Conservation (phyloP, 1,284 basidiomycete species). For the Microbotryum lychnidis-dioicae region DNA sequence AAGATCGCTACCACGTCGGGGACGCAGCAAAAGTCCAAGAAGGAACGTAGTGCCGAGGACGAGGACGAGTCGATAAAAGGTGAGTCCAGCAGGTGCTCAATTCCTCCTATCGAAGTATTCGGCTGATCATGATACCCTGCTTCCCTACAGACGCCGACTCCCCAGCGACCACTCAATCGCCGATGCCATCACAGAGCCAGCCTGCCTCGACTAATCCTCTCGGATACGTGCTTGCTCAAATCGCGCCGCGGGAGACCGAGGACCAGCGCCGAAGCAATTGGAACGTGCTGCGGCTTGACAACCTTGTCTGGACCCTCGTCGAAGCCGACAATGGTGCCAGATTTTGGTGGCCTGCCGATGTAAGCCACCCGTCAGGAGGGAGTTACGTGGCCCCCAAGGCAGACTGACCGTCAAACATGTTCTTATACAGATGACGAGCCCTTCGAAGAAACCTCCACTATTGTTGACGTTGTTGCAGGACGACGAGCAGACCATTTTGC, state of each 20-base stretch:
- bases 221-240: conserved; percentile 5
- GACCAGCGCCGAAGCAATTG: conserved; percentile 12
- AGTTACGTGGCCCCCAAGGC: too few relatives aligned
- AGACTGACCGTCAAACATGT: background rate
- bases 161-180: too few relatives aligned
- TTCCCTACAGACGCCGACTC: too few relatives aligned
- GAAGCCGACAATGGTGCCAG: background rate
- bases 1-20: too few relatives aligned
- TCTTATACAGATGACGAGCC: conserved; percentile 4
- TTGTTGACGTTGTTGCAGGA: conserved; percentile 14
- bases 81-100: too few relatives aligned
- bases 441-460: conserved; percentile 8
- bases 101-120: too few relatives aligned
- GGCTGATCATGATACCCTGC: too few relatives aligned
- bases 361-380: background rate
- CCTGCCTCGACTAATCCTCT: background rate
- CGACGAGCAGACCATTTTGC: background rate
- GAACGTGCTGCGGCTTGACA: background rate
- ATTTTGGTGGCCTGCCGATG: conserved; percentile 24
- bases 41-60: too few relatives aligned
- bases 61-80: too few relatives aligned
- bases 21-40: too few relatives aligned
- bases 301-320: conserved; percentile 15
- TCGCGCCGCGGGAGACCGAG: background rate
- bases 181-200: too few relatives aligned